Evolutionary conservation across 2,329 filamentous ascomycete genomes (phyloP).

Genomic region (Ophiocordyceps camponoti-leonardi): DNA sequence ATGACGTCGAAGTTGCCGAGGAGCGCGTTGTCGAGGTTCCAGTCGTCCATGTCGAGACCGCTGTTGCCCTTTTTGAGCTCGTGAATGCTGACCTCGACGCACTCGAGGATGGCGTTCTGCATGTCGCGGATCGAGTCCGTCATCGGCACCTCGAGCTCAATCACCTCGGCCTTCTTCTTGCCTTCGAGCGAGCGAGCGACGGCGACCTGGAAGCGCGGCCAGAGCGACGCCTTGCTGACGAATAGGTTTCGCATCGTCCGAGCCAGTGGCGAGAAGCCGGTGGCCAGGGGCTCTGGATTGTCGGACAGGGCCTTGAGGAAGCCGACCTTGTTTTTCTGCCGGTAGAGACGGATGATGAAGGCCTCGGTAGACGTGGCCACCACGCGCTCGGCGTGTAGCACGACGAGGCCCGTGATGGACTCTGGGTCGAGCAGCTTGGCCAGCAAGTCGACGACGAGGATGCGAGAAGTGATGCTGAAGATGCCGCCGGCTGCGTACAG

Average conservation of each 20-base stretch:
- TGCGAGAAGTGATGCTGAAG: conserved; percentile 90
- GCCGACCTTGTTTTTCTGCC: conserved; percentile 84
- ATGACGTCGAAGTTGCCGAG: conserved; percentile 85
- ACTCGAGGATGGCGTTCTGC: conserved; percentile 87
- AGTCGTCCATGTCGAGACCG: conserved; percentile 88
- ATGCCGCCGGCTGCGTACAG: conserved; percentile 82
- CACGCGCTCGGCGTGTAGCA: conserved; percentile 78
- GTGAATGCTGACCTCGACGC: conserved; percentile 84
- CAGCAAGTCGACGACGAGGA: conserved; percentile 82
- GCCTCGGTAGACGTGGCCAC: conserved; percentile 80
- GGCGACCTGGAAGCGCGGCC: conserved; percentile 83
- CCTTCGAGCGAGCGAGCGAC: conserved; percentile 84
- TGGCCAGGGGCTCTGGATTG: conserved; percentile 76
- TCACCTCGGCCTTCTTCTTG: conserved; percentile 86
- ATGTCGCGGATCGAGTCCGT: conserved; percentile 86
- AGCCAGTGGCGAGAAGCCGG: conserved; percentile 72
- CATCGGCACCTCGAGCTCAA: conserved; percentile 93
- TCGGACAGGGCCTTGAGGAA: conserved; percentile 96
- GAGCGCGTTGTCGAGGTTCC: conserved; percentile 85
- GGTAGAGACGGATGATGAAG: conserved; percentile 85
- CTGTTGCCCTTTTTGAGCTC: conserved; percentile 85
- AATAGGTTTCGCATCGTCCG: conserved; percentile 86
- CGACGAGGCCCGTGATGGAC: conserved; percentile 70
- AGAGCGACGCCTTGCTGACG: conserved; percentile 71
- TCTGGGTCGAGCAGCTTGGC: conserved; percentile 68